Conservation (phyloP, 2,329 filamentous ascomycete genomes). For the Neopestalotiopsis sp. region DNA sequence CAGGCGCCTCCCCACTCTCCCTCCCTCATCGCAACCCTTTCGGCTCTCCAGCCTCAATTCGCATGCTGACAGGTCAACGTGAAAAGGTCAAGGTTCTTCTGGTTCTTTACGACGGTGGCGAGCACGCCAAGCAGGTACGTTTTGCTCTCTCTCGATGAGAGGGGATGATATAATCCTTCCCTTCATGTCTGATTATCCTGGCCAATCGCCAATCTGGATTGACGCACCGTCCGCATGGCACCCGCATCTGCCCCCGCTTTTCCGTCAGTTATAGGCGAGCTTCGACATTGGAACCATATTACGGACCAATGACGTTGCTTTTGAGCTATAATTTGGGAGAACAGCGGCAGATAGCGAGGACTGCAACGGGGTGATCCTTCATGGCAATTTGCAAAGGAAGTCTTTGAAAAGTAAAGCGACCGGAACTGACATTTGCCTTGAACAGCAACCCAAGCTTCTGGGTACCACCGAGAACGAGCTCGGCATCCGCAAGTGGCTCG, state of each 20-base stretch:
- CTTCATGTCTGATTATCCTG: slow-evolving; percentile 15
- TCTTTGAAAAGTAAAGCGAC: neutral
- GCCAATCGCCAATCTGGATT: slow-evolving; percentile 6
- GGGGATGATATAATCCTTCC: neutral
- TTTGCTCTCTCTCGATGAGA: slow-evolving; percentile 27
- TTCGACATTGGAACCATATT: neutral
- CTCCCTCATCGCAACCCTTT: slow-evolving; percentile 20
- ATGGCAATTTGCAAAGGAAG: neutral
- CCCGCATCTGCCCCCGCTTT: slow-evolving; percentile 8
- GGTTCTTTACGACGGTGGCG: slow-evolving; percentile 89
- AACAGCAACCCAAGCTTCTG: slow-evolving; percentile 76
- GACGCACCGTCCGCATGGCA: neutral
- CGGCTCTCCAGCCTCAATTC: slow-evolving; percentile 55
- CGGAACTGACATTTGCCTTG: neutral
- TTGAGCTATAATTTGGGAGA: neutral
- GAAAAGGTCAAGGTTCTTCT: slow-evolving; percentile 92
- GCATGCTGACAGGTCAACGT: slow-evolving; percentile 58
- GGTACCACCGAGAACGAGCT: slow-evolving; percentile 99
- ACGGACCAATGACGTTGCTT: slow-evolving; percentile 12
- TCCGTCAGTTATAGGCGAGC: slow-evolving; percentile 9
- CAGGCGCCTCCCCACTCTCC: slow-evolving; percentile 52
- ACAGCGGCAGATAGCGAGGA: neutral
- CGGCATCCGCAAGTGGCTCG: slow-evolving; percentile 95
- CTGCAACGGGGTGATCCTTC: neutral
- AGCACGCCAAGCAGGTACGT: slow-evolving; percentile 84